Conservation (phyloP, 2,329 filamentous ascomycete species). For the Alternaria brassicicola region DNA sequence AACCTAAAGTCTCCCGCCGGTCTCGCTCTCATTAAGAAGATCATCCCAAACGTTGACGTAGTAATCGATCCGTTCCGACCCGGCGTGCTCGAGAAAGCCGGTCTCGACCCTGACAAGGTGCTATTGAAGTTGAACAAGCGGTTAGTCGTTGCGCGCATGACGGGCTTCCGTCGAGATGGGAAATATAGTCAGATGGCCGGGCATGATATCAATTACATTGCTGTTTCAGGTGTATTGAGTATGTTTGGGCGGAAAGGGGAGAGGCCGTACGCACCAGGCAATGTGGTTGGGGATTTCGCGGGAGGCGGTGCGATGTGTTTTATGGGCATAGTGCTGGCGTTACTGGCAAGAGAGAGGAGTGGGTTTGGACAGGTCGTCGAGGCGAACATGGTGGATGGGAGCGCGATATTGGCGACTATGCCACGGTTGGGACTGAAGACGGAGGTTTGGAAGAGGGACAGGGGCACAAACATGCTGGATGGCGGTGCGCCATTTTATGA, state of each 20-base stretch:
- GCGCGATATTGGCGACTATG: constrained; percentile 78
- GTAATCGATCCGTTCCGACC: constrained; percentile 94
- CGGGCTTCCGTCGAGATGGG: constrained; percentile 86
- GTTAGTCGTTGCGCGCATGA: constrained; percentile 83
- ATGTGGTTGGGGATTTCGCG: constrained; percentile 89
- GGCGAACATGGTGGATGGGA: constrained; percentile 95
- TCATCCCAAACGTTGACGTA: constrained; percentile 72
- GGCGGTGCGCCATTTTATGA: constrained; percentile 88
- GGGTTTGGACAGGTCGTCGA: constrained; percentile 87
- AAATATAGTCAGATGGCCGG: constrained; percentile 87
- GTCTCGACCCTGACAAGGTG: constrained; percentile 71
- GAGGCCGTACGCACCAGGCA: constrained; percentile 78
- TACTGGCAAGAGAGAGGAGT: constrained; percentile 67
- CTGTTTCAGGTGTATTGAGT: constrained; percentile 78
- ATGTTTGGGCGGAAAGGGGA: constrained; percentile 74
- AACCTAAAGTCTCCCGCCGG: constrained; percentile 75
- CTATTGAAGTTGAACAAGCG: constrained; percentile 72
- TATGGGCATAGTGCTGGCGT: constrained; percentile 79
- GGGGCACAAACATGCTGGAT: constrained; percentile 82
- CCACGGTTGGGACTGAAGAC: constrained; percentile 71
- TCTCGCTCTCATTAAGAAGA: constrained; percentile 67
- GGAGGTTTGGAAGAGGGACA: constrained; percentile 64
- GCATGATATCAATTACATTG: constrained; percentile 96
- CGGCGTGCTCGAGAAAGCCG: constrained; percentile 84
- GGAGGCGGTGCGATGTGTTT: constrained; percentile 85